These are phyloP conservation scores for Rhodotorula diobovata DNA, from an alignment of 768 basidiomycete species.

Conservation along the genomic window DNA sequence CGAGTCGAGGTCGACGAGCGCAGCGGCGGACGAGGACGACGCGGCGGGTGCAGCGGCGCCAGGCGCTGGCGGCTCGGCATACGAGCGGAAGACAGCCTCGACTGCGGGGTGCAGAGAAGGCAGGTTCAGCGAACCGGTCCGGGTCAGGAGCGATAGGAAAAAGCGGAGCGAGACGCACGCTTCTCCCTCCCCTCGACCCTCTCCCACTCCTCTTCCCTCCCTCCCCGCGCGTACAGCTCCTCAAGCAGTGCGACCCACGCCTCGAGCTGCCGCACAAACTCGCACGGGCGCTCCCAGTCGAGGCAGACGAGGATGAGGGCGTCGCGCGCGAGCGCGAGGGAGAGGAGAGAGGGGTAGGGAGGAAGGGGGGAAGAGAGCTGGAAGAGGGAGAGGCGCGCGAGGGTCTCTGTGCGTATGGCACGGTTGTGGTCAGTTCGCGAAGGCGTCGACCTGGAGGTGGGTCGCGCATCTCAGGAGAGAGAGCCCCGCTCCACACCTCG, in stretches of 20 bases:
- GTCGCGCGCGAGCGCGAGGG: conserved; percentile 48
- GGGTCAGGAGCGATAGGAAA: not conserved
- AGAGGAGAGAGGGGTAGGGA: conserved; percentile 28
- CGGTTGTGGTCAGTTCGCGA: not conserved
- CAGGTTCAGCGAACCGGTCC: no score
- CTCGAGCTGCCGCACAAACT: conserved; percentile 77
- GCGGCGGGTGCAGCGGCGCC: conserved; percentile 3
- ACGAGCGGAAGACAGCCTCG: conserved; percentile 27
- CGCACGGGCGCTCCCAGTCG: conserved; percentile 94
- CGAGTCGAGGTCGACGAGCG: conserved; percentile 45
- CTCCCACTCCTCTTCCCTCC: conserved; percentile 34
- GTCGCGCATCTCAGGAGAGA: no score
- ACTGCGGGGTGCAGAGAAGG: no score
- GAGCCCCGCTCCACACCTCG: not conserved
- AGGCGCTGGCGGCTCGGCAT: conserved; percentile 30
- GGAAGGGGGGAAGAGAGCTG: conserved; percentile 31
- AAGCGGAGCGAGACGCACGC: conserved; percentile 54
- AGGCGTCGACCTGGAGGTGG: no score
- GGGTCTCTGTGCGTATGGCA: conserved; percentile 58
- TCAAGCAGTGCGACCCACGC: conserved; percentile 85
- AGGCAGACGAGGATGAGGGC: conserved; percentile 76
- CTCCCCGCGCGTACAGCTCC: conserved; percentile 54
- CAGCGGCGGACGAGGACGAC: not conserved
- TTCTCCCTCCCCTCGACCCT: conserved; percentile 65
- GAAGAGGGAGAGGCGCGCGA: conserved; percentile 57